Percentiles rank a stretch among this genome's conserved stretches.
Conservation (phyloP, 1,284 basidiomycete genomes). For the Irpex lacteus region DNA sequence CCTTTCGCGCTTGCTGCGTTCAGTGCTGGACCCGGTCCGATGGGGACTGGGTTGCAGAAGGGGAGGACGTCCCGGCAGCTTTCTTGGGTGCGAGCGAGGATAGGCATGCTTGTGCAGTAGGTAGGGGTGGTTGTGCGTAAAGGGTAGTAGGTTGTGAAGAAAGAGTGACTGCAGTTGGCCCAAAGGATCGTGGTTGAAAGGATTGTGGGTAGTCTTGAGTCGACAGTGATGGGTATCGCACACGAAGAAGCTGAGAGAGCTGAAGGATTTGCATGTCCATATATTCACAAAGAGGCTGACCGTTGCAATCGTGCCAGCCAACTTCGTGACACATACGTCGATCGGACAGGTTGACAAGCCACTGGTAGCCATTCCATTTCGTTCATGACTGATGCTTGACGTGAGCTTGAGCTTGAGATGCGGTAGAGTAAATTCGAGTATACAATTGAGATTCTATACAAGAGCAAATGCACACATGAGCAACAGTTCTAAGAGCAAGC, state of each 20-base stretch:
- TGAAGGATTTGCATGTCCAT: not conserved
- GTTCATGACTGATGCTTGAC: too few species aligned
- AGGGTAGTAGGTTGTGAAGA: not conserved
- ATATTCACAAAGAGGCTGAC: not conserved
- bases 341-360: not conserved
- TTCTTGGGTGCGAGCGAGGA: conserved; percentile 3
- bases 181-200: not conserved
- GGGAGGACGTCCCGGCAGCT: conserved; percentile 7
- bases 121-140: not conserved
- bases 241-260: not conserved
- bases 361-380: not conserved
- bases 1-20: conserved; percentile 15
- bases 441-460: not conserved
- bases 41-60: conserved; percentile 9
- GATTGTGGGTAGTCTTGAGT: too few species aligned
- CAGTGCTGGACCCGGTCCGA: conserved; percentile 19
- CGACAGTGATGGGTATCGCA: not conserved
- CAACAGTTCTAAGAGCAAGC: not conserved
- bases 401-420: not conserved
- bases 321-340: not conserved
- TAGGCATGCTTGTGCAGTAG: conserved; percentile 2
- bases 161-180: not conserved
- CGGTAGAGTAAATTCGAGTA: not conserved
- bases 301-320: not conserved
- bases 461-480: not conserved